Evolutionary conservation across 164 flowering plant genomes (phyloP).

Genomic region (Berberis vulgaris): DNA sequence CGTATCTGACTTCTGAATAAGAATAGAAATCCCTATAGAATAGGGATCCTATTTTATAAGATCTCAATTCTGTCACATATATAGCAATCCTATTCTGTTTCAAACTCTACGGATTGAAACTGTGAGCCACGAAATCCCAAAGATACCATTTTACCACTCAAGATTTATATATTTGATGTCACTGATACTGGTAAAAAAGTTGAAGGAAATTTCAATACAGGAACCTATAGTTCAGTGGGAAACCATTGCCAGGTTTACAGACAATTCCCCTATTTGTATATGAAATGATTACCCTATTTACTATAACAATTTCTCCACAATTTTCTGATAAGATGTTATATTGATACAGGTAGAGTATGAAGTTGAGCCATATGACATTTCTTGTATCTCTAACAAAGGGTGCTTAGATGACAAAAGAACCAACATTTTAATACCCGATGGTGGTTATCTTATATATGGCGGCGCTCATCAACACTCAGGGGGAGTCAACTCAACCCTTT

Average conservation of each 20-base stretch:
- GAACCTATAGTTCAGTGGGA: slow-evolving; percentile 12
- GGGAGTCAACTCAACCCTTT: slow-evolving; percentile 55
- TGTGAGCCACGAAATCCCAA: too few relatives aligned
- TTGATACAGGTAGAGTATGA: slow-evolving; percentile 67
- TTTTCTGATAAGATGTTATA: not conserved
- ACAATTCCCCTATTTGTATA: not conserved
- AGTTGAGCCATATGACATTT: slow-evolving; percentile 34
- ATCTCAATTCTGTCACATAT: too few relatives aligned
- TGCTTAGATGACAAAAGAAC: slow-evolving; percentile 39
- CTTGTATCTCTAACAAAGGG: slow-evolving; percentile 15
- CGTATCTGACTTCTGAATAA: too few relatives aligned
- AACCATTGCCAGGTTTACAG: slow-evolving; percentile 40
- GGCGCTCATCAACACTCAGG: slow-evolving; percentile 82
- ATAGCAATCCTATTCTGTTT: too few relatives aligned
- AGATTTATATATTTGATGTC: slow-evolving; percentile 73
- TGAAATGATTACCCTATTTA: not conserved
- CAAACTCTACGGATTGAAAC: too few relatives aligned
- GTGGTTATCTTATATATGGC: slow-evolving; percentile 69
- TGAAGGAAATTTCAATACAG: slow-evolving; percentile 12
- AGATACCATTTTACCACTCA: slow-evolving; percentile 59
- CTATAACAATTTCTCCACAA: too few relatives aligned
- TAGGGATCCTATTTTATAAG: too few relatives aligned
- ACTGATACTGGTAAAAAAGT: slow-evolving; percentile 48
- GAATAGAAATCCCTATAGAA: too few relatives aligned
- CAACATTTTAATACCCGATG: slow-evolving; percentile 35